Base-by-base conservation (phyloP, 169 alveolate genomes). In the Fabrea salina region DNA sequence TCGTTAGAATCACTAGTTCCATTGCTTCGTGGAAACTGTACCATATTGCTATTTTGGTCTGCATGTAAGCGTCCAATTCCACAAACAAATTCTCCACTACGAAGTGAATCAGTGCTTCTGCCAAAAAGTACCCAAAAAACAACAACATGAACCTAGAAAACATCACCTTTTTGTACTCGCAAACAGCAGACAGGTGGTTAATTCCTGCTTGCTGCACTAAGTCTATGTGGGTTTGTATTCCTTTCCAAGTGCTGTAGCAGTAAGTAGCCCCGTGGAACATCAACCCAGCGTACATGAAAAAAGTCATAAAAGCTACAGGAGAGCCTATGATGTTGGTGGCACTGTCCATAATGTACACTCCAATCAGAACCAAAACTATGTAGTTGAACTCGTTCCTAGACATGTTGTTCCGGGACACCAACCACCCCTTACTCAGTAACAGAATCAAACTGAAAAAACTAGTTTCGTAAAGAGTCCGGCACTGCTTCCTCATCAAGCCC, bases 401-500 rank as follows among this genome's bases (percentile, higher is more conserved):
- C 19, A 64, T 64, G 27, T 51, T 32, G 19, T 64, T 64, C 51
- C 27, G 6, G 6, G 39, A 16, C n/a, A 64, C 27, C 5, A 22
- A 13, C 75, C 75, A 64, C 19, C 75, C 75, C n/a, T 64, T 64
- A 35, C 75, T 64, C 32, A 64, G 54, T 22, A 64, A 33, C 4
- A 64, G 16, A 22, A 64, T 19, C 27, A 22, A 64, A 37, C 30
- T n/a, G 75, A 64, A 64, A 40, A 64, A 64, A 30, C 43, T 16
- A 2, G 75, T 64, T 35, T 64, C 75, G 30, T 64, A 64, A 39
- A 64, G 41, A 37, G 54, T 22, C 41, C 75, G 49, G 2, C 57
- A 39, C 30, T 64, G 75, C n/a, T 64, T 64, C 19, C 41, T 40
- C 35, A 64, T 8, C 35, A 64, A 35, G 32, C 37, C 75, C n/a